These are phyloP conservation scores for Turnera subulata DNA, from an alignment of 345 rosid genomes.

Conservation along the genomic window DNA sequence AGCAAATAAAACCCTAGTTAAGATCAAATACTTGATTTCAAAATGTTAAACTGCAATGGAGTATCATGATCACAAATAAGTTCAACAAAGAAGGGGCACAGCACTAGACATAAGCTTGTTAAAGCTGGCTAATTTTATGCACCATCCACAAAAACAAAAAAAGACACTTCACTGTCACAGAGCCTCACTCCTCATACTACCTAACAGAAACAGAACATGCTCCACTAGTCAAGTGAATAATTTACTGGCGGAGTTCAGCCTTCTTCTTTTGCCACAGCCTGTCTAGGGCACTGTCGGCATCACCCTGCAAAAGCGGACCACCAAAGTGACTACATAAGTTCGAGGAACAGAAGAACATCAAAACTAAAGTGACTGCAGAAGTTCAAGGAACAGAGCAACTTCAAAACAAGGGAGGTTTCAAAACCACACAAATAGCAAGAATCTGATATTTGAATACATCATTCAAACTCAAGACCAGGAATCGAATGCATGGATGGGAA, in stretches of 20 bases:
- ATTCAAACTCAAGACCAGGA: no score
- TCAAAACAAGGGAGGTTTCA: no score
- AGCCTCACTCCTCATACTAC: not conserved
- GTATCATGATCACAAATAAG: no score
- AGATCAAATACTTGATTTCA: no score
- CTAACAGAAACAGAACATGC: not conserved
- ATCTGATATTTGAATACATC: no score
- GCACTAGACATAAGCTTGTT: not conserved
- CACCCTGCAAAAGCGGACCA: constrained; percentile 29
- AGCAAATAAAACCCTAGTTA: no score
- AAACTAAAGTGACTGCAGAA: not conserved
- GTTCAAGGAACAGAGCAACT: no score
- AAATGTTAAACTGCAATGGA: not conserved
- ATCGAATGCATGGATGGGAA: no score
- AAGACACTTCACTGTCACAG: not conserved
- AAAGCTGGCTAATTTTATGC: not conserved
- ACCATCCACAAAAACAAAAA: not conserved
- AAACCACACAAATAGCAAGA: no score
- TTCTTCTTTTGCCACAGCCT: constrained; percentile 63
- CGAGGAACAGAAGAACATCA: not conserved
- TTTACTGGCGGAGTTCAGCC: constrained; percentile 6
- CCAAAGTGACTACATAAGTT: not conserved
- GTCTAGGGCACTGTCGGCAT: constrained; percentile 50
- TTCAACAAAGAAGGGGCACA: not conserved
- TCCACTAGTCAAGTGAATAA: not conserved